Conservation (phyloP, 768 basidiomycete species). For the Boletales sp. region DNA sequence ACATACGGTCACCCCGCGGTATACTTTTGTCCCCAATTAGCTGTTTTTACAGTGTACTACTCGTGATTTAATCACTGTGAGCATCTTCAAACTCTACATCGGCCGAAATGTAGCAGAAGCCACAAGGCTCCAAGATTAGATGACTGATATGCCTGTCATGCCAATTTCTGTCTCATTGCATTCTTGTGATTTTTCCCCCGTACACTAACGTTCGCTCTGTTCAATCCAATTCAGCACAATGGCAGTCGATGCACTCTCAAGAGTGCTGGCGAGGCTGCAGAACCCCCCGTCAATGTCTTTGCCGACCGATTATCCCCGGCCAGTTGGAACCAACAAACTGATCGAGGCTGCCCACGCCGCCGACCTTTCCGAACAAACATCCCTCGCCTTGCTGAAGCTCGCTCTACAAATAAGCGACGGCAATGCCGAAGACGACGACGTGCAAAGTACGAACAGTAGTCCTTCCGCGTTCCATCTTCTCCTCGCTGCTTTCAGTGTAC, state of each 20-base stretch:
- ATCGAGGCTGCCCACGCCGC: constrained; percentile 81
- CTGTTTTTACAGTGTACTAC: too few relatives aligned
- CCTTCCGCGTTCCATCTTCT: constrained; percentile 91
- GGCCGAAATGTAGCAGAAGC: too few relatives aligned
- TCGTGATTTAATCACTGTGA: too few relatives aligned
- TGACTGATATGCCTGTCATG: too few relatives aligned
- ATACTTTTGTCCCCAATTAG: too few relatives aligned
- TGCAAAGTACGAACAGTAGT: constrained; percentile 32
- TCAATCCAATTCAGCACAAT: constrained; percentile 16
- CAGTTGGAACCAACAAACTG: constrained; percentile 65
- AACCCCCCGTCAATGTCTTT: constrained; percentile 86
- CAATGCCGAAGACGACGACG: constrained; percentile 48
- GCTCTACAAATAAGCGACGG: constrained; percentile 66
- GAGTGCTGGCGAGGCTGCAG: constrained; percentile 65
- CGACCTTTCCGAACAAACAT: constrained; percentile 70
- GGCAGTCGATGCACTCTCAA: constrained; percentile 36
- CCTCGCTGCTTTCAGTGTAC: constrained; percentile 86
- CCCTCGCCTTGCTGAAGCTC: constrained; percentile 77
- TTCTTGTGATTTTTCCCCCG: too few relatives aligned
- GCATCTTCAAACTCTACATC: too few relatives aligned
- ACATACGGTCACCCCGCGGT: too few relatives aligned
- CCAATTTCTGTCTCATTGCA: too few relatives aligned
- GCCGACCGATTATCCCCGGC: constrained; percentile 94
- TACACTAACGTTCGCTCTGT: too few relatives aligned
- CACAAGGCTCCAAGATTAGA: too few relatives aligned